Evolutionary conservation across 2,329 filamentous ascomycete genomes (phyloP), one percentile per base, ranked within the genome.

Genomic region (Emergomyces africanus): DNA sequence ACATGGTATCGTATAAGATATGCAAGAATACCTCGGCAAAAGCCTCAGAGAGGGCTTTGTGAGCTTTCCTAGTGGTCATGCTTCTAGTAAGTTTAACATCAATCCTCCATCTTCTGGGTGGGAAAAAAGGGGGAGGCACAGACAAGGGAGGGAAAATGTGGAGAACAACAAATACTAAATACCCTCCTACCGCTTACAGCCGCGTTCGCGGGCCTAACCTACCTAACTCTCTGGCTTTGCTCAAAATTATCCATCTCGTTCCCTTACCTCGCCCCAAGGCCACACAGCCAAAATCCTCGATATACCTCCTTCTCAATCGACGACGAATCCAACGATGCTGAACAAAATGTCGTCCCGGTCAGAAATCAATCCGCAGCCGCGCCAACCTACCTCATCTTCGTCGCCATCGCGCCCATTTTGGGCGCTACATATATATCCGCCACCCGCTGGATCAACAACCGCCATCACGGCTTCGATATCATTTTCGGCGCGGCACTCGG

Each of bases 391-490:
- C 83, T 94, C 2, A 78, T 95, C 14, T 75, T 86, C 50, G 71
- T 92, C 39, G 80, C 84, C 1, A 76, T 90, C 20, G 72, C 89
- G 1, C 91, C 91, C 2, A 81, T 90, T 63, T 86, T 84, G 59
- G 77, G 83, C 1, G 87, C 90, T 5, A 81, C 90, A 63, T 96
- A 90, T 75, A 87, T 96, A 62, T 81, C 86, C n/a, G 83, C 85
- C 33, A 92, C 89, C 1, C 87, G 92, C 12, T 97, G 87, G 81
- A 90, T 86, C 61, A 86, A 96, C 71, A 95, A 86, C 75, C 84
- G 89, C 44, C 92, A 97, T 72, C 88, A 92, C 70, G 90, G 86
- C n/a, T 92, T 96, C 70, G 92, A 97, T 64, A 88, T 96, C 64
- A 74, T 96, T 2, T 89, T 88, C 63, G 92, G 92, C n/a, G 87